Base-by-base conservation (phyloP, 768 basidiomycete species). In the Daedaleopsis nitida region DNA sequence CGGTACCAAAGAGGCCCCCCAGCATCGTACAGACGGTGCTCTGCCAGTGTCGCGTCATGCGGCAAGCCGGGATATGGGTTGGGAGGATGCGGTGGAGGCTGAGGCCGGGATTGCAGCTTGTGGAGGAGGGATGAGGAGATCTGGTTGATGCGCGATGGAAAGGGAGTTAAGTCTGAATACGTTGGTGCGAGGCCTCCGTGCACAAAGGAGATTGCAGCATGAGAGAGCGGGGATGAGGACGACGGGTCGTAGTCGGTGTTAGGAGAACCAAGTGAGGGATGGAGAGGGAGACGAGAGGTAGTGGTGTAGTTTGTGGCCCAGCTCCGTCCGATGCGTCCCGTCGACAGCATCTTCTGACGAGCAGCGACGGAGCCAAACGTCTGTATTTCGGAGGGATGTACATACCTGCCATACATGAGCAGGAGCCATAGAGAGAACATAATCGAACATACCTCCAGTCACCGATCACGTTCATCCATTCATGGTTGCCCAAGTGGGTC, bases 1-100 rank as follows among this genome's bases (percentile, higher is more conserved):
- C 97, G 83, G 72, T 95, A 97, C 97, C 97, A 98, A 48, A 96
- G 74, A 4, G 95, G 94, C 0, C 96, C 96, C 45, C 92, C 85
- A 1, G 80, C n/a, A 24, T 81, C 83, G 68, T 96, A 97, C 38
- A 98, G 70, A 37, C 83, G 80, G 8, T 77, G 69, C 73, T 98
- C 95, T 60, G 86, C 87, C 0, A 65, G 66, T 0, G 89, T 89
- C 6, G 91, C 77, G 42, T 78, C 85, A 68, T 67, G 49, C 6
- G 95, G 95, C 14, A 96, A 74, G 8, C 87, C 86, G 1, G 84
- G 85, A 67, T 88, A 95, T 5, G 84, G 83, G 66, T 86, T 75
- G 0, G 91, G 95, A 7, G 95, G 95, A 70, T 93, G 87, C 0
- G 94, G 94, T 9, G 78, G 77, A 0, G 87, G 87, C 23, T 88